Evolutionary conservation across 139 green algal genomes (phyloP).

Genomic region (Choricystis sp.): DNA sequence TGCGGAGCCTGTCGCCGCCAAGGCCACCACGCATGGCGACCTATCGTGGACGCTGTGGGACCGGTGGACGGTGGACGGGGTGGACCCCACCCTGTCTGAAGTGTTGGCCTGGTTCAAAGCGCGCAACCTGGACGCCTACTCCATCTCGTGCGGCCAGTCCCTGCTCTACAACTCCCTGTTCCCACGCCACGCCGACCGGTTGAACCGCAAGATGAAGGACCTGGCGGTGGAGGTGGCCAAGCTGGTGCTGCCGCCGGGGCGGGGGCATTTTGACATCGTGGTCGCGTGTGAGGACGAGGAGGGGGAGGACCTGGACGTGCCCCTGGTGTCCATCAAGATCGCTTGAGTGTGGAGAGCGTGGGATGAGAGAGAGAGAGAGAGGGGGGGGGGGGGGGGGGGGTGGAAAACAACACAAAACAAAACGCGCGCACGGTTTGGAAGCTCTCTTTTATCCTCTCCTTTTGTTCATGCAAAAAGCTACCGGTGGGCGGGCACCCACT

Average conservation of each 20-base stretch:
- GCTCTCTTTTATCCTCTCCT: background rate
- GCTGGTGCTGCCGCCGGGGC: constrained; percentile 39
- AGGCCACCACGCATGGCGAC: constrained; percentile 46
- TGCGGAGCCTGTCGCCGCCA: constrained; percentile 80
- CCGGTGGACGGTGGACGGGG: constrained; percentile 86
- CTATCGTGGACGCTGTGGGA: constrained; percentile 91
- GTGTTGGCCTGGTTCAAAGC: constrained; percentile 85
- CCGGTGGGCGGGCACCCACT: too few relatives aligned
- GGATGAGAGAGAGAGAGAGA: background rate
- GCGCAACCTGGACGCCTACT: constrained; percentile 69
- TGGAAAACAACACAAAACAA: too few relatives aligned
- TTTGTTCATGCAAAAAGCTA: too few relatives aligned
- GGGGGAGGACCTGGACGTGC: constrained; percentile 69
- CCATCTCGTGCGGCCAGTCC: constrained; percentile 71
- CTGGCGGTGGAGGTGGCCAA: constrained; percentile 70
- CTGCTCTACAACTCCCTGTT: constrained; percentile 99
- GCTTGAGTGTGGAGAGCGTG: constrained; percentile 14
- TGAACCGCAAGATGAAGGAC: constrained; percentile 58
- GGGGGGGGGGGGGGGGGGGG: too few relatives aligned
- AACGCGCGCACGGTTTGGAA: too few relatives aligned
- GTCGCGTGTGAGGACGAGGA: constrained; percentile 95
- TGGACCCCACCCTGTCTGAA: constrained; percentile 85
- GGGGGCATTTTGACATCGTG: constrained; percentile 94
- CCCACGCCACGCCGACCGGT: constrained; percentile 86
- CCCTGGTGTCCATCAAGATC: constrained; percentile 62